Conservation (phyloP, 1,284 basidiomycete species). For the Heterobasidion occidentale region DNA sequence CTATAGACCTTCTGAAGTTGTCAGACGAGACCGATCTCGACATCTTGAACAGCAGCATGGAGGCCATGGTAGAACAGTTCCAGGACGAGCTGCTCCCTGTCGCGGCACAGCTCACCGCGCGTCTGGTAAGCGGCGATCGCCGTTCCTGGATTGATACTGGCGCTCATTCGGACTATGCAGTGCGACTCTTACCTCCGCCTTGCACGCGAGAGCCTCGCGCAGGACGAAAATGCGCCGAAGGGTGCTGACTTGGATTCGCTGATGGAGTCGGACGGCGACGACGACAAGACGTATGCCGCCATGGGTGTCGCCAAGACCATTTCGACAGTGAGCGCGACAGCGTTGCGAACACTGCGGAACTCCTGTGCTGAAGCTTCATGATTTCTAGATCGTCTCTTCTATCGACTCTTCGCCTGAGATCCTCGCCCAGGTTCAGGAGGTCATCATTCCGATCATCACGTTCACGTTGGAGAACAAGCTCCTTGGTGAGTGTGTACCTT, state of each 20-base stretch:
- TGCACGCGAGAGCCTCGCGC: constrained; percentile 54
- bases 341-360: background rate
- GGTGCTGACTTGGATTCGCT: constrained; percentile 43
- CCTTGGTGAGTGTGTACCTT: constrained; percentile 39
- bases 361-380: background rate
- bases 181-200: constrained; percentile 80
- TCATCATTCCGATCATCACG: constrained; percentile 72
- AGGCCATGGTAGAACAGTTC: constrained; percentile 82
- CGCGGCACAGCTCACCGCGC: constrained; percentile 73
- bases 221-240: constrained; percentile 40
- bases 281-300: constrained; percentile 80
- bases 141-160: background rate
- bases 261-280: constrained; percentile 47
- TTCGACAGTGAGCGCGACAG: constrained; percentile 46
- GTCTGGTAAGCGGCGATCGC: constrained; percentile 45
- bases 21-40: constrained; percentile 89
- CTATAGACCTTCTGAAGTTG: constrained; percentile 72
- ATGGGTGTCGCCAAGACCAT: constrained; percentile 84
- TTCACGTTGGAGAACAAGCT: constrained; percentile 73
- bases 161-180: constrained; percentile 25
- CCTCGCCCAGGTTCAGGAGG: constrained; percentile 73
- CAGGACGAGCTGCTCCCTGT: constrained; percentile 82
- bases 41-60: constrained; percentile 75
- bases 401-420: constrained; percentile 74
- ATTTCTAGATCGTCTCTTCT: constrained; percentile 55